Percentiles rank a stretch among this genome's conserved stretches.
These are phyloP conservation scores for Daldinia sp. DNA, from an alignment of 2,329 filamentous ascomycete species.

Conservation along the genomic window DNA sequence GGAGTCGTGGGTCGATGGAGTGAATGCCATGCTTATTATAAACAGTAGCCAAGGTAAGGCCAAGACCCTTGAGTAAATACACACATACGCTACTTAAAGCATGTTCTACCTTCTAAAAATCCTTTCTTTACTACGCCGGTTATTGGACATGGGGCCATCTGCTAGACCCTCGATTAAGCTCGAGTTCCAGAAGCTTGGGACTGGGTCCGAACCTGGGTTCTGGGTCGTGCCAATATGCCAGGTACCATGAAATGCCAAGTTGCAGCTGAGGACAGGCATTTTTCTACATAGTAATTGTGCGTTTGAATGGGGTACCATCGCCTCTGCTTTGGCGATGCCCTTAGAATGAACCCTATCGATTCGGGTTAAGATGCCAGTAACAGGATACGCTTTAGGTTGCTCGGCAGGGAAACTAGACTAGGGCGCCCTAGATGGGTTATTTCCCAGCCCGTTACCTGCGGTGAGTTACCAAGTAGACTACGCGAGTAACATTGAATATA, in stretches of 20 bases:
- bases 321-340: neutral
- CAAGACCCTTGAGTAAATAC: neutral
- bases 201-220: neutral
- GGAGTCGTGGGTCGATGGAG: conserved; percentile 1
- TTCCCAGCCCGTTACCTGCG: neutral
- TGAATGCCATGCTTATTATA: conserved; percentile 8
- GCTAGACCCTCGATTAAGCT: conserved; percentile 6
- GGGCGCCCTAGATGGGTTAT: neutral
- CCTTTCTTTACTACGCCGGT: conserved; percentile 3
- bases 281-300: neutral
- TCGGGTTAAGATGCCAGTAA: neutral
- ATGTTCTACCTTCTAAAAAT: conserved; percentile 8
- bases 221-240: neutral
- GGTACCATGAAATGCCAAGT: neutral
- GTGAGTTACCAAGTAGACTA: neutral
- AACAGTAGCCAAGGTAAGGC: neutral
- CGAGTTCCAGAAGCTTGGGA: conserved; percentile 13
- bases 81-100: neutral
- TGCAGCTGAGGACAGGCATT: conserved; percentile 12
- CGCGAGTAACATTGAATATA: neutral
- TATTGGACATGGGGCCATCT: conserved; percentile 12
- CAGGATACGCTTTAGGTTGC: neutral
- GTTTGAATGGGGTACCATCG: conserved; percentile 7
- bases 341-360: neutral
- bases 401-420: conserved; percentile 6